phyloP scores from a whole-genome alignment of 805 yeast species.

The Saturnispora bothae region DNA sequence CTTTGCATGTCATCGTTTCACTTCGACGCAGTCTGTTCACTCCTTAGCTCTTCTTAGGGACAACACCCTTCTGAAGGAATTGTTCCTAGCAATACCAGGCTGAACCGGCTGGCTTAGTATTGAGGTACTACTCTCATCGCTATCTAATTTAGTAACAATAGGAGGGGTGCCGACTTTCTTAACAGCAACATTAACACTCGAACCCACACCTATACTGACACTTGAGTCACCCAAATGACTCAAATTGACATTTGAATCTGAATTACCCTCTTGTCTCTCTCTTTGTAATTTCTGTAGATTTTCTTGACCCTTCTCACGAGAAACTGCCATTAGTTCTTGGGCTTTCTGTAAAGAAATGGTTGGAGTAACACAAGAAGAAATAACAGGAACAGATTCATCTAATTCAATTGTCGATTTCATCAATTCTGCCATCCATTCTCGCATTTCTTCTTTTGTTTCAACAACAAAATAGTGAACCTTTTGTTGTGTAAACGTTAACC shows the following conservation, averaged over 20 bases:
- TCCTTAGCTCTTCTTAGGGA: conserved; percentile 2
- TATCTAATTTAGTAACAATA: conserved; percentile 23
- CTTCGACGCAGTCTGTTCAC: not conserved
- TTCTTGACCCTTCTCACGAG: conserved; percentile 60
- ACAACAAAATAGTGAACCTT: conserved; percentile 94
- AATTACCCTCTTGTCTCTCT: conserved; percentile 21
- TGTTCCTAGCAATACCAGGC: conserved; percentile 2
- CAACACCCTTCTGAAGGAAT: conserved; percentile 6
- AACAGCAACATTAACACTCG: not conserved
- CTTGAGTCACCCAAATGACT: too few relatives aligned
- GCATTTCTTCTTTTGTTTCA: conserved; percentile 82
- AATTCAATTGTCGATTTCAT: conserved; percentile 94
- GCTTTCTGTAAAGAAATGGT: conserved; percentile 83
- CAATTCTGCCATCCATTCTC: conserved; percentile 89
- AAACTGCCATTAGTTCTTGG: conserved; percentile 72
- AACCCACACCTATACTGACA: not conserved
- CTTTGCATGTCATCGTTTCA: too few relatives aligned
- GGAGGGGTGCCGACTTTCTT: conserved; percentile 13
- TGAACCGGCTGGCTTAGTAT: conserved; percentile 11
- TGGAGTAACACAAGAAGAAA: conserved; percentile 91
- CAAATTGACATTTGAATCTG: too few relatives aligned
- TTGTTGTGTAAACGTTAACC: conserved; percentile 92
- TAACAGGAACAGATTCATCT: conserved; percentile 85
- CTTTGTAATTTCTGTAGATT: conserved; percentile 40
- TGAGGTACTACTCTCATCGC: too few relatives aligned